These are phyloP conservation scores for Cudoniella acicularis DNA, from an alignment of 495 filamentous ascomycete species.

Conservation along the genomic window DNA sequence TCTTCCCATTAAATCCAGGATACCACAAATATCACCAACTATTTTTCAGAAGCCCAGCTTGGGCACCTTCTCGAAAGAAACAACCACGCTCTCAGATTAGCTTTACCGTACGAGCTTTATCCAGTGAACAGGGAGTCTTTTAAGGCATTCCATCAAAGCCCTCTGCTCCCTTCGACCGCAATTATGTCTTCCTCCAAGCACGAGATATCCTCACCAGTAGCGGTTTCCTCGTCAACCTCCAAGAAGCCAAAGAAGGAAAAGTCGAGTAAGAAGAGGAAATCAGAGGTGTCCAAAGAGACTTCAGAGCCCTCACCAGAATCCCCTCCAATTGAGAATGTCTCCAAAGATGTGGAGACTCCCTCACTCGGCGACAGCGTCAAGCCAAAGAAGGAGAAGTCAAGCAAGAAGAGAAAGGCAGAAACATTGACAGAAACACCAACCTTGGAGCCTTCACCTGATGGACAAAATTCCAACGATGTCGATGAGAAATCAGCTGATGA, in stretches of 20 bases:
- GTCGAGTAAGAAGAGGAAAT: slow-evolving; percentile 8
- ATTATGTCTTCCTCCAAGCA: not conserved
- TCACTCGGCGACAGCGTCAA: not conserved
- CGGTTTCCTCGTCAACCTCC: not conserved
- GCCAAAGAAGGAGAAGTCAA: slow-evolving; percentile 22
- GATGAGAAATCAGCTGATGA: not conserved
- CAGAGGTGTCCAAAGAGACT: not conserved
- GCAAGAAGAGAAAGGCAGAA: slow-evolving; percentile 25
- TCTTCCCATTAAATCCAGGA: too few relatives aligned
- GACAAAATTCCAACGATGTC: not conserved
- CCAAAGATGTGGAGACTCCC: not conserved
- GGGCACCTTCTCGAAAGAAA: too few relatives aligned
- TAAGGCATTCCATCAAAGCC: too few relatives aligned
- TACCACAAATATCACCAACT: too few relatives aligned
- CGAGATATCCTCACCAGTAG: not conserved
- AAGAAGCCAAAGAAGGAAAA: slow-evolving; percentile 15
- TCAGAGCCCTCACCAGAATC: not conserved
- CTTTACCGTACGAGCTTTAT: too few relatives aligned
- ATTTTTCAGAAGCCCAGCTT: too few relatives aligned
- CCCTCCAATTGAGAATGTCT: not conserved
- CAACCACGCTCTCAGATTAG: too few relatives aligned
- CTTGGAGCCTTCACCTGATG: not conserved
- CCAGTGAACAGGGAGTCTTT: too few relatives aligned
- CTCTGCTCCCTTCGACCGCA: too few relatives aligned
- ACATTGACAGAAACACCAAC: not conserved